Evolutionary conservation across 2,329 filamentous ascomycete species (phyloP).

Genomic region (Rhynchosporium secalis): DNA sequence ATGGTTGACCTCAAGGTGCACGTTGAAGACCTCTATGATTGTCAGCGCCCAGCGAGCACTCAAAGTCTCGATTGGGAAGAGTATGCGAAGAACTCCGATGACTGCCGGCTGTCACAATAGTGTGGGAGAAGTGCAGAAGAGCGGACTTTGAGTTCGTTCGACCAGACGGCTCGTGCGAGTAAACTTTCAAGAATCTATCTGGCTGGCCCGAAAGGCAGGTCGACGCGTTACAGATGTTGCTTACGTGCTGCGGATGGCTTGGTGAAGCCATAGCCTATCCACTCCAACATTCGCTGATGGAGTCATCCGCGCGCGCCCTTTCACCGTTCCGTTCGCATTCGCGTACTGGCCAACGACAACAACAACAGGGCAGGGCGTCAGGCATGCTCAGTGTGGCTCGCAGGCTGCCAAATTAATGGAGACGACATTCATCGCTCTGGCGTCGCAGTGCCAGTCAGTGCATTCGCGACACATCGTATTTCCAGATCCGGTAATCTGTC

Average conservation of each 20-base stretch:
- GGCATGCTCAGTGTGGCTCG: slow-evolving; percentile 22
- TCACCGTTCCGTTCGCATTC: not conserved
- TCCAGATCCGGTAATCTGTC: slow-evolving; percentile 10
- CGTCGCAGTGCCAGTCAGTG: slow-evolving; percentile 16
- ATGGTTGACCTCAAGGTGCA: slow-evolving; percentile 14
- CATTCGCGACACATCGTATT: slow-evolving; percentile 2
- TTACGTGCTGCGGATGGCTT: slow-evolving; percentile 21
- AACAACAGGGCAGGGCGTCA: not conserved
- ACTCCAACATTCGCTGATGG: slow-evolving; percentile 10
- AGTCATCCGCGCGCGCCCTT: slow-evolving; percentile 10
- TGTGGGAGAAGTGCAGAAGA: slow-evolving; percentile 22
- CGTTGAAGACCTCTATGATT: slow-evolving; percentile 13
- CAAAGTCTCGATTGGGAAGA: slow-evolving; percentile 9
- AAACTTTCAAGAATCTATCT: not conserved
- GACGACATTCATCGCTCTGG: slow-evolving; percentile 9
- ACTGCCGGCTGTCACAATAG: not conserved
- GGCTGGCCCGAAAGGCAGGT: slow-evolving; percentile 16
- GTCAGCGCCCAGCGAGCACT: slow-evolving; percentile 8
- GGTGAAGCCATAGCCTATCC: slow-evolving; percentile 7
- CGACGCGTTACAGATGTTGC: slow-evolving; percentile 24
- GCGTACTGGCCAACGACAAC: slow-evolving; percentile 11
- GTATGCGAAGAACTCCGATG: not conserved
- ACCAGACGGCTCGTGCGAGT: not conserved
- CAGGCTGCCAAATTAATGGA: slow-evolving; percentile 26
- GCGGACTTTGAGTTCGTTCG: slow-evolving; percentile 16